Percentiles rank a stretch among this genome's conserved stretches.
Evolutionary conservation across 2,329 filamentous ascomycete genomes (phyloP).

Genomic region (Aspergillus awamori): DNA sequence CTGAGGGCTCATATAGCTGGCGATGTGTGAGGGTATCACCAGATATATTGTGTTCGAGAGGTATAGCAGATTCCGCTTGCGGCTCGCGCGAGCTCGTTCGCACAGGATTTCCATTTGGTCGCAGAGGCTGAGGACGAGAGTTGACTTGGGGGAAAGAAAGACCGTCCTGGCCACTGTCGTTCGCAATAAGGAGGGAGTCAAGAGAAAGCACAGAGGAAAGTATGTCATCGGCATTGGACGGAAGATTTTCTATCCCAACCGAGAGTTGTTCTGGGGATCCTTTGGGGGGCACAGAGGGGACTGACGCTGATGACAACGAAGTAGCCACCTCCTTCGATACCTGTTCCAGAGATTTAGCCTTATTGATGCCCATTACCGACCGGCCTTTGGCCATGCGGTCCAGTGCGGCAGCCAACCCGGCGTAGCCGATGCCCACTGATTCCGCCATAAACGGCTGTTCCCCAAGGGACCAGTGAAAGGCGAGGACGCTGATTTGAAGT

Average conservation of each 20-base stretch:
- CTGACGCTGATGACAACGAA: slow-evolving; percentile 10
- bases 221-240: slow-evolving; percentile 29
- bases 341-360: slow-evolving; percentile 28
- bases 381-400: slow-evolving; percentile 47
- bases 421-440: slow-evolving; percentile 67
- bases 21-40: background rate
- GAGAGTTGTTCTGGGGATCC: slow-evolving; percentile 25
- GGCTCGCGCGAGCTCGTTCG: slow-evolving; percentile 9
- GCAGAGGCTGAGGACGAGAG: background rate
- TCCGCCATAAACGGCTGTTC: slow-evolving; percentile 58
- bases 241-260: background rate
- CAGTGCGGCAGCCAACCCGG: slow-evolving; percentile 66
- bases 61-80: background rate
- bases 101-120: background rate
- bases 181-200: slow-evolving; percentile 21
- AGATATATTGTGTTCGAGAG: background rate
- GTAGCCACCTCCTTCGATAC: slow-evolving; percentile 2
- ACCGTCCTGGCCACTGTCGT: background rate
- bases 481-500: slow-evolving; percentile 65
- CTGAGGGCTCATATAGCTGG: background rate
- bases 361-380: slow-evolving; percentile 37
- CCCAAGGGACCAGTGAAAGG: slow-evolving; percentile 69
- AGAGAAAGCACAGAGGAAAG: slow-evolving; percentile 34
- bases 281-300: slow-evolving; percentile 31
- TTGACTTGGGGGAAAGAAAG: background rate